Evolutionary conservation across 2,329 filamentous ascomycete species (phyloP), one percentile per base, ranked within the genome.

Genomic region (Teratosphaeria zuluensis): DNA sequence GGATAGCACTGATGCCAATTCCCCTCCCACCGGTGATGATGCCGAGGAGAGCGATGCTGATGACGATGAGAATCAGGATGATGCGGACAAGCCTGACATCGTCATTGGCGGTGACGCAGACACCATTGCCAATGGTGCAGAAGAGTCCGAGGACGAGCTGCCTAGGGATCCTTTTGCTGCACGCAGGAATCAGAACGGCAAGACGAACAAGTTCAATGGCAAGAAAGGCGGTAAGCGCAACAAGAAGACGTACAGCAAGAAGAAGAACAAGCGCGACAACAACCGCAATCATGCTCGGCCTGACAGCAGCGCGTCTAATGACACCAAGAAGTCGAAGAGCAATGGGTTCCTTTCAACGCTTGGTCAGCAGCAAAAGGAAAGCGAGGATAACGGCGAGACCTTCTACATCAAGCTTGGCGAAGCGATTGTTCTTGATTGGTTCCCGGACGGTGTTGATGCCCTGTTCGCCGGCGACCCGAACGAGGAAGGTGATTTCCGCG

Each of bases 401-500:
- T 72, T 70, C 62, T 73, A 70, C 63, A 81, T 97, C 64, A 84
- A 88, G 38, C 81, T 92, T 30, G 87, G 89, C 55, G 94, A 99
- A 73, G 89, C 84, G 28, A 84, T 99, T 54, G 79, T 97, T 5
- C 82, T 96, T 11, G 92, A 97, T 66, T 99, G 92, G 92, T 83
- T 79, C 51, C 77, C 84, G 7, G 79, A 86, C 7, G 85, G 85
- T 5, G 88, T 84, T 70, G 84, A 92, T 19, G 77, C 78, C 16
- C 78, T 96, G 24, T 97, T 96, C 54, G 75, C 76, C 19, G 72
- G 72, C 63, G 62, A 66, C 58, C 63, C 65, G 33, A 69, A 75
- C 11, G 71, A 77, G 3, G 71, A 76, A 6, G 74, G 81, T 51
- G 77, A 81, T 9, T 69, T 81, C 51, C 83, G 84, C 42, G 89